Percentiles rank a stretch among this genome's conserved stretches.
Conservation (phyloP, 1,284 basidiomycete genomes). For the Naganishia cerealis region DNA sequence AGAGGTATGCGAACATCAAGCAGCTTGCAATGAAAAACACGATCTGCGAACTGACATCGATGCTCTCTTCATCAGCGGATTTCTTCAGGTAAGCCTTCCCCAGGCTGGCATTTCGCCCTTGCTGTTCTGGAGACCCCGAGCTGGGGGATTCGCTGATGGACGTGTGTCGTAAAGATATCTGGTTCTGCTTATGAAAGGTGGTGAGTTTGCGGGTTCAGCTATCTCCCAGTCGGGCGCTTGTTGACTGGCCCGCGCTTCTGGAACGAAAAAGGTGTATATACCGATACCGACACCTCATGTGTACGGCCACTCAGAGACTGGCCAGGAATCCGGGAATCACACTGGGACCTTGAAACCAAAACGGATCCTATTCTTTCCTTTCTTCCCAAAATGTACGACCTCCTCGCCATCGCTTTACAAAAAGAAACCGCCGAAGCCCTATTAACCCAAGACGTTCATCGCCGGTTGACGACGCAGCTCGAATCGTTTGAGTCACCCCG, state of each 20-base stretch:
- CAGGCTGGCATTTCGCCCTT: not conserved
- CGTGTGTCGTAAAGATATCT: slow-evolving; percentile 9
- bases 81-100: slow-evolving; percentile 10
- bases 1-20: not conserved
- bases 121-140: not conserved
- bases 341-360: not conserved
- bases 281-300: slow-evolving; percentile 32
- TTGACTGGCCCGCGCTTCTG: not conserved
- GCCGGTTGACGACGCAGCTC: not conserved
- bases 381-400: slow-evolving; percentile 1
- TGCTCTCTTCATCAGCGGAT: not conserved
- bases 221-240: too few relatives aligned
- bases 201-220: not conserved
- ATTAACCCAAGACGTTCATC: not conserved
- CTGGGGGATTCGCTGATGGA: not conserved
- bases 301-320: slow-evolving; percentile 17
- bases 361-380: slow-evolving; percentile 10
- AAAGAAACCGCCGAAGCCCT: not conserved
- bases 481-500: not conserved
- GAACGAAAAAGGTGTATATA: slow-evolving; percentile 6
- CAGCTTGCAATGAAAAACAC: not conserved
- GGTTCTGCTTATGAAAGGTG: slow-evolving; percentile 22
- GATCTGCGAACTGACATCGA: not conserved
- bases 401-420: not conserved
- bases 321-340: slow-evolving; percentile 22